Percentiles rank a stretch among this genome's conserved stretches.
phyloP scores from a whole-genome alignment of 352 stramenopile genomes.

The Phytophthora pini region DNA sequence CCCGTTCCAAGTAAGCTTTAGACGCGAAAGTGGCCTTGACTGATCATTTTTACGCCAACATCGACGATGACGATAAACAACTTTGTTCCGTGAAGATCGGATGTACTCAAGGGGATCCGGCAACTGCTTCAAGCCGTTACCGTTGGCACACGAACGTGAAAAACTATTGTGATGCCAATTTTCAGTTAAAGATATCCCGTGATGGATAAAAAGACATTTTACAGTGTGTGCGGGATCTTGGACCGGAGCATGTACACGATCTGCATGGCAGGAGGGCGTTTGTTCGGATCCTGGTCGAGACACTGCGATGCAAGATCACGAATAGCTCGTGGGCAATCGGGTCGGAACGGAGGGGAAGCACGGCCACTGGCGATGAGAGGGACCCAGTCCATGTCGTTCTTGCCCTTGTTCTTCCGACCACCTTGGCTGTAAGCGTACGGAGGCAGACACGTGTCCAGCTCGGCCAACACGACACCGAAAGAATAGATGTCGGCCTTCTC shows the following conservation, averaged over 20 bases:
- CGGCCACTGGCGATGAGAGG: conserved; percentile 40
- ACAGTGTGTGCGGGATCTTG: conserved; percentile 47
- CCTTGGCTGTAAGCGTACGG: conserved; percentile 51
- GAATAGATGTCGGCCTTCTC: conserved; percentile 77
- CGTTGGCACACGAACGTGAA: conserved; percentile 20
- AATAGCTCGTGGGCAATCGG: conserved; percentile 43
- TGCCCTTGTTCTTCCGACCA: conserved; percentile 40
- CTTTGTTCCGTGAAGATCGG: not conserved
- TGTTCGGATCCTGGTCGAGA: conserved; percentile 45
- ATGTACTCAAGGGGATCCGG: too few species aligned
- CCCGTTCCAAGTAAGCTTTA: conserved; percentile 20
- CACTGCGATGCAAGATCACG: conserved; percentile 45
- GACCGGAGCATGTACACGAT: conserved; percentile 56
- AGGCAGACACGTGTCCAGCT: conserved; percentile 68
- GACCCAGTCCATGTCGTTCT: conserved; percentile 50
- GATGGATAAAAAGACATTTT: conserved; percentile 20
- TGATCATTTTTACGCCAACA: not conserved
- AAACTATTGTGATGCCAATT: conserved; percentile 20
- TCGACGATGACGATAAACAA: not conserved
- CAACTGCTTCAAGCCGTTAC: conserved; percentile 1
- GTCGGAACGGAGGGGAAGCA: conserved; percentile 44
- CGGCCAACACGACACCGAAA: conserved; percentile 68
- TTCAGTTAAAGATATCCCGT: conserved; percentile 14
- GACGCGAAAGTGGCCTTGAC: not conserved
- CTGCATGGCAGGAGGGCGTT: conserved; percentile 51